Evolutionary conservation across 2,329 filamentous ascomycete species (phyloP).

Genomic region (Calonectria hawksworthii): DNA sequence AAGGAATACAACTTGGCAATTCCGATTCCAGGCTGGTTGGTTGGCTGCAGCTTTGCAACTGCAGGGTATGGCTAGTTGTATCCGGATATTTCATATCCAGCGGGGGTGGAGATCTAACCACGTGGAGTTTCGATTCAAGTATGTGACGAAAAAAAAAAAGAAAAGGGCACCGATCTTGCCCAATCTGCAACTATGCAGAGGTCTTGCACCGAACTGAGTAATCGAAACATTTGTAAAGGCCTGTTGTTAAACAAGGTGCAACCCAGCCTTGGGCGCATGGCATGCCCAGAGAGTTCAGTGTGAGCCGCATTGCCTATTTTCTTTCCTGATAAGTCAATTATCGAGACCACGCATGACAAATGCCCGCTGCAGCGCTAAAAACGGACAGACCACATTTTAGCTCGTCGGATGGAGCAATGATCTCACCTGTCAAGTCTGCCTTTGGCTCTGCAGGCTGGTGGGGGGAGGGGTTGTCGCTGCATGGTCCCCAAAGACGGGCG

Average conservation of each 20-base stretch:
- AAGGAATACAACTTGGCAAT: not conserved
- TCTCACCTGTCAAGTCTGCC: not conserved
- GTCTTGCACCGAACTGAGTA: too few species aligned
- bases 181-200: not conserved
- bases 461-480: not conserved
- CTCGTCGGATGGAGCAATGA: slow-evolving; percentile 1
- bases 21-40: not conserved
- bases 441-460: not conserved
- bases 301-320: not conserved
- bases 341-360: not conserved
- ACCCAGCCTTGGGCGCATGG: not conserved
- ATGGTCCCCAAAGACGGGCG: not conserved
- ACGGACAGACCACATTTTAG: not conserved
- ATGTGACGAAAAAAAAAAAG: not conserved
- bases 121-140: not conserved
- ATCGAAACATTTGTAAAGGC: not conserved
- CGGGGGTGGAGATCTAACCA: not conserved
- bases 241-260: not conserved
- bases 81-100: slow-evolving; percentile 6
- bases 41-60: not conserved
- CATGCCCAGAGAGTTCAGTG: not conserved
- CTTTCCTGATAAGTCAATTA: slow-evolving; percentile 2
- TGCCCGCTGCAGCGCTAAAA: not conserved
- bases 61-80: not conserved
- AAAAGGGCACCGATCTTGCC: not conserved